Base-by-base conservation (phyloP, 2,329 filamentous ascomycete species). In the Epichloe baconii region DNA sequence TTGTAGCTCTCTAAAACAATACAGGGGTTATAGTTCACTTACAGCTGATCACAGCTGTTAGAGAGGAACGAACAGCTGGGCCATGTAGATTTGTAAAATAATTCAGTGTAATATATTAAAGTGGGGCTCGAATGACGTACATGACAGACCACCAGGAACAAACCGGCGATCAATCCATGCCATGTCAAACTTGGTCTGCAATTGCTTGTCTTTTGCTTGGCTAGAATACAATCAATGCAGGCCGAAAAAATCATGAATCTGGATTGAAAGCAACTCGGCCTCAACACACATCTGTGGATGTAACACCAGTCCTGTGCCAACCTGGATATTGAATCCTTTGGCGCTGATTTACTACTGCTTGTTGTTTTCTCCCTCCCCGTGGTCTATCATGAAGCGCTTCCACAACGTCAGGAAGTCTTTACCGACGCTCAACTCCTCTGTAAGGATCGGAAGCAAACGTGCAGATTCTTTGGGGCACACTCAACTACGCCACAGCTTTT, bases 311-410 rank as follows among this genome's bases (percentile, higher is more conserved):
- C 14, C 37, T n/a, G 37, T n/a, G 37, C 31, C 31, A 31, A 11
- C 31, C 31, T 31, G 31, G 31, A 11, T 4, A 31, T 31, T 4
- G 31, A 11, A 4, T 31, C 31, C 31, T 11, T 15, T 7, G 36
- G n/a, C 12, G 37, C 7, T 38, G 12, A 6, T 14, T 31, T 41
- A 19, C 15, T 41, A 19, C 15, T 19, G 34, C 4, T 26, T 2
- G 44, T 42, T 43, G 11, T 11, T 14, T 17, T 17, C n/a, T 12
- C 37, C 19, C 4, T 31, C 5, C 21, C 8, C 26, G 23, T 17
- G 40, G 10, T 26, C 41, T 50, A 26, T 37, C 14, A 58, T 58
- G 56, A 55, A 49, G 45, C 51, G 50, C 40, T 47, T 53, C 21
- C 37, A 44, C 34, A 49, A 41, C 41, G 23, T 55, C 23, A 21